phyloP scores from a whole-genome alignment of 78 protist species.

The Dictyostelium purpureum region DNA sequence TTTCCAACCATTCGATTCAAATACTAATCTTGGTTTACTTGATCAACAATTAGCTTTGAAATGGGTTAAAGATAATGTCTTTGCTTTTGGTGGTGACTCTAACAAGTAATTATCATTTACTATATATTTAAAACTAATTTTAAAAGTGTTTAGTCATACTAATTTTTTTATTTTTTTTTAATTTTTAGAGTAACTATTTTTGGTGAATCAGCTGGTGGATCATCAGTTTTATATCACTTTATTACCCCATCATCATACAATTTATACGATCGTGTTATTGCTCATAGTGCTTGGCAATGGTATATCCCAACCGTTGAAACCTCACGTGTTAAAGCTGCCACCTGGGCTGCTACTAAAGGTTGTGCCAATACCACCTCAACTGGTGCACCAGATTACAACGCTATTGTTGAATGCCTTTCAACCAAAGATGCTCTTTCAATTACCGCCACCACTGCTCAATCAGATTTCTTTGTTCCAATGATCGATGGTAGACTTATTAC shows the following conservation, averaged over 20 bases:
- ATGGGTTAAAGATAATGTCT: conserved; percentile 86
- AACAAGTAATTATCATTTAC: too few species aligned
- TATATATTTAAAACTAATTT: conserved; percentile 11
- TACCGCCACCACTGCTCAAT: conserved; percentile 31
- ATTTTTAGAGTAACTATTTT: conserved; percentile 85
- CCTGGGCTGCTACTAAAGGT: conserved; percentile 4
- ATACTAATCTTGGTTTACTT: conserved; percentile 82
- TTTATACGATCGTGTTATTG: conserved; percentile 56
- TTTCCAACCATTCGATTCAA: conserved; percentile 66
- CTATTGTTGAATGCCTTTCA: conserved; percentile 17
- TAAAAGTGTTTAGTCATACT: background rate
- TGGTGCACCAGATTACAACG: conserved; percentile 32
- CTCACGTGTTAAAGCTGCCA: background rate
- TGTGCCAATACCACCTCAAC: background rate
- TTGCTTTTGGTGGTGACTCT: conserved; percentile 87
- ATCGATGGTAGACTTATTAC: conserved; percentile 40
- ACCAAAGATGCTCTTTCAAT: background rate
- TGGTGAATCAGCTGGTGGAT: conserved; percentile 90
- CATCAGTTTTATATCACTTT: conserved; percentile 70
- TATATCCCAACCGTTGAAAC: conserved; percentile 40
- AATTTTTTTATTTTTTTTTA: too few species aligned
- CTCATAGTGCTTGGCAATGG: conserved; percentile 67
- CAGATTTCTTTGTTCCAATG: conserved; percentile 76
- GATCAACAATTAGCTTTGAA: conserved; percentile 88
- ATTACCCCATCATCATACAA: conserved; percentile 10